A percentile compares a stretch with the other conserved stretches of the same genome.
phyloP scores from a whole-genome alignment of 306 rosid genomes.

The Urtica urens region DNA sequence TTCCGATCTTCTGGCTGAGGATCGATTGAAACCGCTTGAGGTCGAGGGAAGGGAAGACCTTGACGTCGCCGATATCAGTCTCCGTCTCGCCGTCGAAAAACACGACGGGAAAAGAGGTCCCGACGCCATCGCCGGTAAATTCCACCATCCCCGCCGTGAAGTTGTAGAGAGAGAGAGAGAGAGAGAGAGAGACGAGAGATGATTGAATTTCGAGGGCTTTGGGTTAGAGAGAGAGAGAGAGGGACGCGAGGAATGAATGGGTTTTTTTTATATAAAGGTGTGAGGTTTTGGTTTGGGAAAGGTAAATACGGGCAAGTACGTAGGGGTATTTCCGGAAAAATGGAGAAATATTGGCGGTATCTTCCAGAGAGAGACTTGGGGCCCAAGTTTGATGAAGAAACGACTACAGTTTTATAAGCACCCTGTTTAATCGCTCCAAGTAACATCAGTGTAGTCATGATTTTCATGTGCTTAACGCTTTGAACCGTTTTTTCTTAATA shows the following conservation, averaged over 20 bases:
- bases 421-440: too few species aligned
- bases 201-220: not conserved
- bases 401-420: not conserved
- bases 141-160: slow-evolving; percentile 20
- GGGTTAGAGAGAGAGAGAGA: not conserved
- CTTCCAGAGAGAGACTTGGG: slow-evolving; percentile 21
- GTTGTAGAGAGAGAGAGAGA: not conserved
- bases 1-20: slow-evolving; percentile 41
- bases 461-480: not conserved
- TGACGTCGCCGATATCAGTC: slow-evolving; percentile 31
- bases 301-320: too few species aligned
- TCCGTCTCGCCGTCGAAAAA: slow-evolving; percentile 44
- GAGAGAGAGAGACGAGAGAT: not conserved
- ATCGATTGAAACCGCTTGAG: slow-evolving; percentile 30
- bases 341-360: not conserved
- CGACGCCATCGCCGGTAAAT: not conserved
- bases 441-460: not conserved
- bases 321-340: not conserved
- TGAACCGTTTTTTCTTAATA: too few species aligned
- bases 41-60: slow-evolving; percentile 23
- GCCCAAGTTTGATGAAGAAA: slow-evolving; percentile 13
- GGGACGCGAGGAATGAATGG: too few species aligned
- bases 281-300: too few species aligned
- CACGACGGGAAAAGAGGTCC: slow-evolving; percentile 26
- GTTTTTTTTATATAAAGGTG: too few species aligned